These are phyloP conservation scores for Sphagnum fallax DNA, from an alignment of 228 moss, liverwort and hornwort genomes.

Conservation along the genomic window DNA sequence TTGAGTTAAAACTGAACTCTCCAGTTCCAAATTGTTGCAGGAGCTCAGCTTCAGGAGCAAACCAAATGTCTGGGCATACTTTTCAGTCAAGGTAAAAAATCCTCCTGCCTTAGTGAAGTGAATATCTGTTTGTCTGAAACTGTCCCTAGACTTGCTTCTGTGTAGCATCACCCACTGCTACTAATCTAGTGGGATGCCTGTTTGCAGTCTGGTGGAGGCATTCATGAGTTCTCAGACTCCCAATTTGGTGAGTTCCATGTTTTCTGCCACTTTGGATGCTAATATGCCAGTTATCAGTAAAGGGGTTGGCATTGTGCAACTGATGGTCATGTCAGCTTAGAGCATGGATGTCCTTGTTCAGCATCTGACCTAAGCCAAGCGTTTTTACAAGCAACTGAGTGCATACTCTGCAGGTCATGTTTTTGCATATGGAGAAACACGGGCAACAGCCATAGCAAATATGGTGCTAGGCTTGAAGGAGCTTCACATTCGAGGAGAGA, in stretches of 20 bases:
- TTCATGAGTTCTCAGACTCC: conserved; percentile 98
- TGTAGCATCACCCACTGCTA: background rate
- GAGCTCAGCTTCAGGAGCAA: conserved; percentile 90
- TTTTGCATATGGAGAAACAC: conserved; percentile 90
- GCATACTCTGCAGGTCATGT: conserved; percentile 58
- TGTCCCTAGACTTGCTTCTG: background rate
- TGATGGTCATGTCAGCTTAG: no score
- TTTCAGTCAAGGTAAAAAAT: conserved; percentile 77
- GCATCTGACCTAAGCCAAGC: no score
- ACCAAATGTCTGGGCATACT: conserved; percentile 96
- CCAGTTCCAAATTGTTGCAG: conserved; percentile 23
- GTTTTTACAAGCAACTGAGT: background rate
- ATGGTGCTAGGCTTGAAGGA: conserved; percentile 97
- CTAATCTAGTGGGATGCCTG: conserved; percentile 1
- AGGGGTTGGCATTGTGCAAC: no score
- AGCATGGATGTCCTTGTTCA: no score
- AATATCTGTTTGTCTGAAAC: background rate
- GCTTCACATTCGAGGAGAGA: conserved; percentile 94
- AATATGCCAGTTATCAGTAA: no score
- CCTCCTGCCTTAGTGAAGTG: background rate
- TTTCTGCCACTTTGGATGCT: background rate
- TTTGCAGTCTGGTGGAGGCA: conserved; percentile 91
- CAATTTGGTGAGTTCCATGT: conserved; percentile 68
- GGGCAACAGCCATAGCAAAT: conserved; percentile 86
- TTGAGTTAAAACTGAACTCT: background rate